Evolutionary conservation across 2,329 filamentous ascomycete genomes (phyloP).

Genomic region (Phoma sp.): DNA sequence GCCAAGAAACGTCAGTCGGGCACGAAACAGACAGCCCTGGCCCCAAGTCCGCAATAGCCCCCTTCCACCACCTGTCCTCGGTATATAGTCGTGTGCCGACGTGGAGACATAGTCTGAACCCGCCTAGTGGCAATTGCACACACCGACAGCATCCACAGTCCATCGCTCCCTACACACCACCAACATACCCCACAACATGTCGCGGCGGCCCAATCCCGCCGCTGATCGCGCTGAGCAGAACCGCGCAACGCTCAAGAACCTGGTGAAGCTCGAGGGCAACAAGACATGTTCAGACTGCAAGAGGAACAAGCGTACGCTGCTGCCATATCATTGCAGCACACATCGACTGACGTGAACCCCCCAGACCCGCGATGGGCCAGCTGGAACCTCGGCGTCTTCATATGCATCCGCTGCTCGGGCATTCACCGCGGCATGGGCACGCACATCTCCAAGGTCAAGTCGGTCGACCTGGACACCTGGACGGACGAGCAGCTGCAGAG

Average conservation of each 20-base stretch:
- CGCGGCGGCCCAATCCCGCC: slow-evolving; percentile 77
- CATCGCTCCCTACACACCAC: background rate
- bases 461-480: slow-evolving; percentile 96
- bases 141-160: background rate
- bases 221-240: slow-evolving; percentile 92
- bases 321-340: background rate
- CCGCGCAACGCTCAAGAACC: slow-evolving; percentile 88
- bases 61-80: slow-evolving; percentile 9
- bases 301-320: slow-evolving; percentile 85
- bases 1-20: slow-evolving; percentile 14
- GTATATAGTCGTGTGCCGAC: slow-evolving; percentile 3
- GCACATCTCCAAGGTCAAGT: slow-evolving; percentile 97
- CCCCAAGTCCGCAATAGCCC: background rate
- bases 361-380: slow-evolving; percentile 97
- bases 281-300: slow-evolving; percentile 99
- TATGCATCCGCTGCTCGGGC: slow-evolving; percentile 97
- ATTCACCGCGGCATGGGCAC: slow-evolving; percentile 99
- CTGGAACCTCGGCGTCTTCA: slow-evolving; percentile 96
- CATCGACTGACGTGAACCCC: slow-evolving; percentile 27
- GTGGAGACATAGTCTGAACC: background rate
- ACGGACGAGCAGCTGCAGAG: slow-evolving; percentile 97
- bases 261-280: slow-evolving; percentile 93
- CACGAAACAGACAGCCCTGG: background rate
- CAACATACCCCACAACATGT: slow-evolving; percentile 63
- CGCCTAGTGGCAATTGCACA: slow-evolving; percentile 1